These are phyloP conservation scores for Phytopythium delawarense DNA, from an alignment of 352 stramenopile genomes.

Conservation along the genomic window DNA sequence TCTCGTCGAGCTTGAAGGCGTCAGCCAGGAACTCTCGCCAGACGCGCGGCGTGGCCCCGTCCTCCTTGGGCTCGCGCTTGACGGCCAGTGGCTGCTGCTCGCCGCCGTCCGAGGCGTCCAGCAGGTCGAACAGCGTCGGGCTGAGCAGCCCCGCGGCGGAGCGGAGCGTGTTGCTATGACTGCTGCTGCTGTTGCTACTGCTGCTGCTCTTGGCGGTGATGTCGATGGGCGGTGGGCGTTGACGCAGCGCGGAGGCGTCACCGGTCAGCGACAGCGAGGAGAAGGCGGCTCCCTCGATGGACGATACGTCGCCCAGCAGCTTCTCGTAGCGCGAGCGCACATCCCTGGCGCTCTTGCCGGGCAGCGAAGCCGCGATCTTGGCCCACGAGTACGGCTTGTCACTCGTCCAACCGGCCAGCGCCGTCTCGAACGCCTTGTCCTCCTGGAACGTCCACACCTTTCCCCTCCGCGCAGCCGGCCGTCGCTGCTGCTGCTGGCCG, in stretches of 20 bases:
- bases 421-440: slow-evolving; percentile 77
- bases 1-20: slow-evolving; percentile 61
- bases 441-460: slow-evolving; percentile 79
- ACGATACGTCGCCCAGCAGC: slow-evolving; percentile 66
- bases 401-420: slow-evolving; percentile 52
- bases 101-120: slow-evolving; percentile 21
- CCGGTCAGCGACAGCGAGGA: slow-evolving; percentile 3
- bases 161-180: background rate
- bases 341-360: slow-evolving; percentile 73
- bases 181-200: background rate
- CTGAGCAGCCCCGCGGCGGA: slow-evolving; percentile 46
- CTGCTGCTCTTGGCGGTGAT: slow-evolving; percentile 6
- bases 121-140: slow-evolving; percentile 72
- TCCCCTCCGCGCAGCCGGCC: slow-evolving; percentile 18
- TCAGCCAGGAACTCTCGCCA: slow-evolving; percentile 72
- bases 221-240: slow-evolving; percentile 6
- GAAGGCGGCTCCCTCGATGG: slow-evolving; percentile 41
- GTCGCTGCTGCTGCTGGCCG: slow-evolving; percentile 20
- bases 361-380: slow-evolving; percentile 65
- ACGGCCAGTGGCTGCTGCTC: background rate
- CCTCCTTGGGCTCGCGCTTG: slow-evolving; percentile 16
- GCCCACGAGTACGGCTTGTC: slow-evolving; percentile 72
- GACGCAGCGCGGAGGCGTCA: background rate
- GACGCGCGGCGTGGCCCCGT: slow-evolving; percentile 41
- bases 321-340: slow-evolving; percentile 69